A percentile compares a stretch with the other conserved stretches of the same genome.
Evolutionary conservation across 225 moss, liverwort and hornwort species (phyloP).

Genomic region (Pleurozium schreberi): DNA sequence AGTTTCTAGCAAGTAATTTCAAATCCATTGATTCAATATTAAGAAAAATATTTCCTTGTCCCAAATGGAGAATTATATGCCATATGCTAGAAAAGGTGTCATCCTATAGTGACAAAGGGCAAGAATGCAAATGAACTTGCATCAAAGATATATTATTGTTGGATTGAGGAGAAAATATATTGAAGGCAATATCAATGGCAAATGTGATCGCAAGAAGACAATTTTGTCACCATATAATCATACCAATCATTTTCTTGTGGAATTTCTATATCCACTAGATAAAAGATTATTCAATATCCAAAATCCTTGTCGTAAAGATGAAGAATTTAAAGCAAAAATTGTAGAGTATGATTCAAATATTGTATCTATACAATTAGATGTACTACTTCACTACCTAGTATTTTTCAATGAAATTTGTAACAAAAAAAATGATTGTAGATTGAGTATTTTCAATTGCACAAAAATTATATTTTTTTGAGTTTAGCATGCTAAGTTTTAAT

Average conservation of each 20-base stretch:
- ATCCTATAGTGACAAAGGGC: accelerated
- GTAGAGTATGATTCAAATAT: not conserved
- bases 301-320: not conserved
- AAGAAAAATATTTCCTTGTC: accelerated
- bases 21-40: not conserved
- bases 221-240: not conserved
- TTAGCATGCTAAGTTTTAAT: no score
- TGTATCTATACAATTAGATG: accelerated
- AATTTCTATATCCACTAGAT: not conserved
- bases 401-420: no score
- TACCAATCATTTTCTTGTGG: not conserved
- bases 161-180: not conserved
- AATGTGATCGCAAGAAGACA: no score
- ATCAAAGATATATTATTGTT: not conserved
- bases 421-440: not conserved
- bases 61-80: not conserved
- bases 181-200: not conserved
- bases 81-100: not conserved
- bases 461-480: not conserved
- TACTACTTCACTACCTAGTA: not conserved
- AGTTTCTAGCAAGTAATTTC: not conserved
- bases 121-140: not conserved
- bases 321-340: not conserved
- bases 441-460: not conserved
- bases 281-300: not conserved